Percentiles rank a stretch among this genome's conserved stretches.
These are phyloP conservation scores for Zarea fungicola DNA, from an alignment of 2,329 filamentous ascomycete genomes.

Conservation along the genomic window DNA sequence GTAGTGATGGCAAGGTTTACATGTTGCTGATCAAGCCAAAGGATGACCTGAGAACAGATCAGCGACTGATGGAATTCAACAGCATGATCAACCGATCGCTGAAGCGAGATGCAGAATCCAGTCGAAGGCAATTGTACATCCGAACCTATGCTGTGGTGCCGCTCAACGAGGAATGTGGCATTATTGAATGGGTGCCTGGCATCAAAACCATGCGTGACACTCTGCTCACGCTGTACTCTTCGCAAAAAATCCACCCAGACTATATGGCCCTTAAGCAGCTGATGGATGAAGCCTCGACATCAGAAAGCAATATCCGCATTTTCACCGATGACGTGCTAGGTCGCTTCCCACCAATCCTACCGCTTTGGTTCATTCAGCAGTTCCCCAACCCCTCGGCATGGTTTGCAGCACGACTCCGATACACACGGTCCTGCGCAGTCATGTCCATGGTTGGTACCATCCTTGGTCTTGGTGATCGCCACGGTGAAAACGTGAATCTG, in stretches of 20 bases:
- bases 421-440: conserved; percentile 90
- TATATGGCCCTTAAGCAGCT: conserved; percentile 60
- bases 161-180: conserved; percentile 92
- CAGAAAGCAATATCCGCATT: conserved; percentile 56
- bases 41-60: conserved; percentile 94
- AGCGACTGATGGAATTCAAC: conserved; percentile 99
- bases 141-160: conserved; percentile 96
- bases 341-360: conserved; percentile 76
- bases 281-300: conserved; percentile 58
- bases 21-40: conserved; percentile 95
- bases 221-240: conserved; percentile 69
- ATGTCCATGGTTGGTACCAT: conserved; percentile 99
- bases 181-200: conserved; percentile 98
- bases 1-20: conserved; percentile 83
- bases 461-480: conserved; percentile 85
- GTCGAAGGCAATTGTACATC: conserved; percentile 86
- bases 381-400: conserved; percentile 90
- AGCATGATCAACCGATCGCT: conserved; percentile 94
- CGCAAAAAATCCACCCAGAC: conserved; percentile 65
- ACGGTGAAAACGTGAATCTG: conserved; percentile 94
- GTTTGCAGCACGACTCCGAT: conserved; percentile 83
- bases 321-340: conserved; percentile 63
- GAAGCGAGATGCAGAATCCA: conserved; percentile 86
- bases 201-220: conserved; percentile 93
- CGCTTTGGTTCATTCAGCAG: conserved; percentile 92